Base-by-base conservation (phyloP, 2,329 filamentous ascomycete species). In the Aspergillus sp. region DNA sequence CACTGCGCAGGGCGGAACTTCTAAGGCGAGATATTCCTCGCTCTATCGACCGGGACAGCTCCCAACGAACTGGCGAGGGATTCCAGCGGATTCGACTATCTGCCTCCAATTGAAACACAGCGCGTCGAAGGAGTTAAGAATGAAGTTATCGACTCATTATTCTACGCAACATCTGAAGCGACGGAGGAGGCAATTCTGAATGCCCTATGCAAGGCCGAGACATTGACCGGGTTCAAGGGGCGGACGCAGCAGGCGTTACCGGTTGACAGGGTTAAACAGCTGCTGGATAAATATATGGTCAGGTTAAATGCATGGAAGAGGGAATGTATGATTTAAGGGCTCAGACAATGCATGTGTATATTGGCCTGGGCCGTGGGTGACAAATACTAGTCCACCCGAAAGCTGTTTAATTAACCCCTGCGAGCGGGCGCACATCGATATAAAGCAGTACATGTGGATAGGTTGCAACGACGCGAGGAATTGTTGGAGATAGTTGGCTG, bases 21-120 rank as follows among this genome's bases (percentile, higher is more conserved):
- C 34, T 50, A 34, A 8, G 48, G 48, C 20, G 48, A 50, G 48
- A 50, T 50, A 37, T 50, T 50, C 19, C 48, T 50, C n/a, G 48
- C 48, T 37, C 20, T 50, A 7, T 50, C 48, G 12, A 50, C 48
- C 12, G 48, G 48, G 7, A 50, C 19, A 5, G n/a, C 34, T 3
- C 48, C 48, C 17, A 40, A 50, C 8, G 48, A 50, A 20, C 20
- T 50, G 13, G 48, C 48, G 9, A n/a, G 20, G 8, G 15, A 15
- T 2, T 50, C 48, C 19, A 27, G 48, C 13, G 48, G 48, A 19
- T 50, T 50, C 33, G 48, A 50, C 34, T 50, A 50, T 13, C 48
- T 50, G 3, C 48, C 48, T 3, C 34, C 48, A 12, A 12, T 50
- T 5, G 48, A 50, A 27, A 50, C 48, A 5, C 48, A 50, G 19